phyloP scores from a whole-genome alignment of 768 basidiomycete genomes.

The Dendrothele bispora region DNA sequence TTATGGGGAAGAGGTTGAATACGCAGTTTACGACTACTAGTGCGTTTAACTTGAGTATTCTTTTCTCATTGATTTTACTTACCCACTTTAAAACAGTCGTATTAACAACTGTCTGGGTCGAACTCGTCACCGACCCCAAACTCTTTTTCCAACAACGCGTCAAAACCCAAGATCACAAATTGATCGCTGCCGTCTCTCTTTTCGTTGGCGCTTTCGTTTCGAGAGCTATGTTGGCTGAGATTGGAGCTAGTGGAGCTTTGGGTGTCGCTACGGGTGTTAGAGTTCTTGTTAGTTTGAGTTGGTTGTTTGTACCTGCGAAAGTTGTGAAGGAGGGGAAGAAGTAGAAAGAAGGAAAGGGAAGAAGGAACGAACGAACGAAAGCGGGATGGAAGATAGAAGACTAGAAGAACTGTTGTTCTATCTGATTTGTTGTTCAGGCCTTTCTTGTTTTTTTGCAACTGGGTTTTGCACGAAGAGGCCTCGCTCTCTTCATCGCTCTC shows the following conservation, averaged over 20 bases:
- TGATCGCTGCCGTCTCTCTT: conserved; percentile 45
- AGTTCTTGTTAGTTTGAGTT: conserved; percentile 26
- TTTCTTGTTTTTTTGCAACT: no score
- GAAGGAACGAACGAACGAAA: no score
- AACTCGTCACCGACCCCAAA: conserved; percentile 62
- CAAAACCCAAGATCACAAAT: conserved; percentile 52
- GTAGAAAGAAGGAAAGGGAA: no score
- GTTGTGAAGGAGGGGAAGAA: no score
- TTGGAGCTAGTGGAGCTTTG: conserved; percentile 45
- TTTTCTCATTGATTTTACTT: background rate
- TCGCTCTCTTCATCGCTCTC: no score
- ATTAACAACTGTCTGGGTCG: conserved; percentile 71
- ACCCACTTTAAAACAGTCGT: conserved; percentile 32
- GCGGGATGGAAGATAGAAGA: no score
- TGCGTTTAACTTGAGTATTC: conserved; percentile 30
- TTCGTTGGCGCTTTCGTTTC: conserved; percentile 58
- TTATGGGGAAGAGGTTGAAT: conserved; percentile 77
- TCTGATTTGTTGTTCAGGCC: no score
- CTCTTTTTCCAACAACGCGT: conserved; percentile 44
- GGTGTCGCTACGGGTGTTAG: conserved; percentile 49
- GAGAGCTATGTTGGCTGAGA: conserved; percentile 42
- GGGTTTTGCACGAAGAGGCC: no score
- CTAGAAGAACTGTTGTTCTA: no score
- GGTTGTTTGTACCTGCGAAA: background rate
- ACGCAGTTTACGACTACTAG: conserved; percentile 81